These are phyloP conservation scores for Nymphaea thermarum DNA, from an alignment of 164 flowering plant species.

Conservation along the genomic window DNA sequence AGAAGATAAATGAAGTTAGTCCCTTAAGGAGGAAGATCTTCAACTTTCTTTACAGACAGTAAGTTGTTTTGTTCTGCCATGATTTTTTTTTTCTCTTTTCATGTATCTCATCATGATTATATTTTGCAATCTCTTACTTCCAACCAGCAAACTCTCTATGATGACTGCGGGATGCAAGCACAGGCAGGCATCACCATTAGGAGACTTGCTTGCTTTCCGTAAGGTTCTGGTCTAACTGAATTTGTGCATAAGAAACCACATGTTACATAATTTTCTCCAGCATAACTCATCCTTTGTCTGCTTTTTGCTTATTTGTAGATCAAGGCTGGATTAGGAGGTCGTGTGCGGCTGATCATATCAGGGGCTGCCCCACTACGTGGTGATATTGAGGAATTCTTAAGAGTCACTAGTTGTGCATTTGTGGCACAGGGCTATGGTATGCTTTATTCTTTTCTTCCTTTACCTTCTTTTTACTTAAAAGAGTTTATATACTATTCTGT, in stretches of 20 bases:
- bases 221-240: constrained; percentile 43
- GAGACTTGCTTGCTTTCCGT: constrained; percentile 83
- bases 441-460: neutral
- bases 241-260: neutral
- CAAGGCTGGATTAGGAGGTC: constrained; percentile 76
- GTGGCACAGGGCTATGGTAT: constrained; percentile 87
- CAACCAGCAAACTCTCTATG: constrained; percentile 70
- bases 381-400: constrained; percentile 82
- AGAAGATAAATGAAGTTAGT: constrained; percentile 54
- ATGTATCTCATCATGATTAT: neutral
- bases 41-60: constrained; percentile 60
- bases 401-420: constrained; percentile 81
- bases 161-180: constrained; percentile 70
- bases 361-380: constrained; percentile 83
- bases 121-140: neutral
- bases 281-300: neutral
- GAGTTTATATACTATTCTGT: neutral
- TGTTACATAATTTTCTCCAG: neutral
- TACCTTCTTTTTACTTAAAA: neutral
- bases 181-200: constrained; percentile 67
- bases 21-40: constrained; percentile 59
- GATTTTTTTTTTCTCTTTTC: neutral
- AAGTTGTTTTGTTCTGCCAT: constrained; percentile 13
- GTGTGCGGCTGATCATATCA: constrained; percentile 63
- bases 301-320: constrained; percentile 27